Percentiles rank a stretch among this genome's conserved stretches.
phyloP scores from a whole-genome alignment of 768 basidiomycete genomes.

The Pholiota conissans region DNA sequence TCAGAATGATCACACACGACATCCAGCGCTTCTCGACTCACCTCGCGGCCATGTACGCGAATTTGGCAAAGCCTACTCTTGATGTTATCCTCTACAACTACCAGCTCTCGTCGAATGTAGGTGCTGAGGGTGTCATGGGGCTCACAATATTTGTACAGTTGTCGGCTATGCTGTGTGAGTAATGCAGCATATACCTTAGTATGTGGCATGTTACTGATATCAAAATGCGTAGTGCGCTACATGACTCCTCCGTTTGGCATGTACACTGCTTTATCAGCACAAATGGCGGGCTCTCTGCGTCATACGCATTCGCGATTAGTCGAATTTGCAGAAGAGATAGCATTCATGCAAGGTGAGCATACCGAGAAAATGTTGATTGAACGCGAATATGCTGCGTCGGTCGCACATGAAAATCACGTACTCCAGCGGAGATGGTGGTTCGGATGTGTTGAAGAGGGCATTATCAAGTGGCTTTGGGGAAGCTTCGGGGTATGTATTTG shows the following conservation, averaged over 20 bases:
- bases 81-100: slow-evolving; percentile 96
- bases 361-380: slow-evolving; percentile 92
- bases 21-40: slow-evolving; percentile 90
- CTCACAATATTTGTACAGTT: slow-evolving; percentile 84
- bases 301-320: slow-evolving; percentile 91
- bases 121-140: slow-evolving; percentile 86
- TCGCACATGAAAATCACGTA: slow-evolving; percentile 84
- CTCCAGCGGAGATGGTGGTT: slow-evolving; percentile 85
- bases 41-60: slow-evolving; percentile 91
- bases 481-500: slow-evolving; percentile 73
- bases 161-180: slow-evolving; percentile 79
- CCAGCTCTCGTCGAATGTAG: slow-evolving; percentile 90
- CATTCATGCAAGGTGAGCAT: slow-evolving; percentile 84
- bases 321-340: slow-evolving; percentile 88
- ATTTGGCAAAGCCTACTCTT: slow-evolving; percentile 89
- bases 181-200: neutral
- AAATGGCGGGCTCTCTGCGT: slow-evolving; percentile 84
- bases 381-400: slow-evolving; percentile 79
- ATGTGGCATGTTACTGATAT: neutral
- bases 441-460: slow-evolving; percentile 89
- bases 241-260: slow-evolving; percentile 91
- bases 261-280: slow-evolving; percentile 86
- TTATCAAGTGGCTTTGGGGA: slow-evolving; percentile 98
- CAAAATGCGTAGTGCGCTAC: slow-evolving; percentile 62
- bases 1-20: slow-evolving; percentile 94